Base-by-base conservation (phyloP, 768 basidiomycete genomes). In the Lentinus tigrinus region DNA sequence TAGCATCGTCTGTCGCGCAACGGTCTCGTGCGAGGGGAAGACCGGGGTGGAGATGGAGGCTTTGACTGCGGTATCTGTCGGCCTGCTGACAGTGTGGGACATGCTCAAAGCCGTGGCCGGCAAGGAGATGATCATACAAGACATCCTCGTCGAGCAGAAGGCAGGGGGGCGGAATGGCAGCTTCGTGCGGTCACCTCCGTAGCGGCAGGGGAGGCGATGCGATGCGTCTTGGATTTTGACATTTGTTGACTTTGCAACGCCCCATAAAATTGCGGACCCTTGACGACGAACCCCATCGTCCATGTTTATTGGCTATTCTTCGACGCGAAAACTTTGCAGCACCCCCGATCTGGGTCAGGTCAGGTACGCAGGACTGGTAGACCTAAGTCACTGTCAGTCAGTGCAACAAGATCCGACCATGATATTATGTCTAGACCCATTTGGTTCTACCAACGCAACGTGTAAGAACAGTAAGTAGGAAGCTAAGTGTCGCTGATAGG, bases 1-100 rank as follows among this genome's bases (percentile, higher is more conserved):
- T 70, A 82, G 77, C 65, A 82, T 93, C 50, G 63, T 78, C 28
- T 91, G 88, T 63, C 72, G 74, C 36, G 89, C 87, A 24, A 87
- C 83, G 8, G 89, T 92, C 36, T 77, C 85, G 39, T 90, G 88
- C 63, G 82, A 86, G 70, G 89, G 91, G 14, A 86, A 85, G 70
- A 93, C 93, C 14, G 90, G 94, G 4, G 91, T 94, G 19, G 92
- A 94, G 75, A 94, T 98, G 89, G 95, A 97, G 73, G 94, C 93
- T 23, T 70, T 95, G 55, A 91, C 87, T n/a, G 88, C 87, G 23
- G 93, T 92, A 9, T 85, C 85, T 1, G 77, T 90, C 28, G 87
- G 86, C 5, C 77, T 91, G 31, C 75, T 95, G 53, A 92, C 91
- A 1, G 85, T 95, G 14, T 96, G 93, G 90, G 93, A 94, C 68